Evolutionary conservation across 108 stramenopile genomes (phyloP).

Genomic region (Chaetoceros tenuissimus): DNA sequence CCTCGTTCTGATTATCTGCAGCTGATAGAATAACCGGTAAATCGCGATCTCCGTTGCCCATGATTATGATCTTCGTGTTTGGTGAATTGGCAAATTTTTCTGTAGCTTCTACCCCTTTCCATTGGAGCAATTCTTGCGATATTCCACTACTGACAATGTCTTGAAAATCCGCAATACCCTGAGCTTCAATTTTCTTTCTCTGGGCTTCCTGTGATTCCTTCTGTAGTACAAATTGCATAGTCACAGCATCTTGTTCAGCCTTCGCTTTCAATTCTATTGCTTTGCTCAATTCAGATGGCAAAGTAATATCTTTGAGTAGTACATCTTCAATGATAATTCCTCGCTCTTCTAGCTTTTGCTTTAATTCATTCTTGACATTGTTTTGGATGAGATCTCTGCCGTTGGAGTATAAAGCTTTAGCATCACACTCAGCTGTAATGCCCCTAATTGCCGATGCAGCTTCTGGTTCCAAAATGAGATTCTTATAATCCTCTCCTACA

Average conservation of each 20-base stretch:
- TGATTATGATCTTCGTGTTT: constrained; percentile 41
- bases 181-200: constrained; percentile 41
- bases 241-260: constrained; percentile 36
- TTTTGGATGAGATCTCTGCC: constrained; percentile 30
- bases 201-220: constrained; percentile 38
- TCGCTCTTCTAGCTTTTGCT: constrained; percentile 21
- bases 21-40: constrained; percentile 36
- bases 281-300: constrained; percentile 22
- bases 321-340: constrained; percentile 46
- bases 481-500: constrained; percentile 23
- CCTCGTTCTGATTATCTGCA: constrained; percentile 1
- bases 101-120: constrained; percentile 50
- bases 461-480: constrained; percentile 28
- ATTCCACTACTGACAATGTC: constrained; percentile 33
- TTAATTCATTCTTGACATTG: constrained; percentile 21
- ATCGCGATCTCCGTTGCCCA: constrained; percentile 29
- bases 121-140: constrained; percentile 21
- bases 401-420: constrained; percentile 37
- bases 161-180: constrained; percentile 49
- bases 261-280: constrained; percentile 38
- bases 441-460: constrained; percentile 38
- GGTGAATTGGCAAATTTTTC: constrained; percentile 28
- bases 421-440: constrained; percentile 35
- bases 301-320: constrained; percentile 29
- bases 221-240: constrained; percentile 40